Base-by-base conservation (phyloP, 345 rosid species). In the Gossypium anomalum region DNA sequence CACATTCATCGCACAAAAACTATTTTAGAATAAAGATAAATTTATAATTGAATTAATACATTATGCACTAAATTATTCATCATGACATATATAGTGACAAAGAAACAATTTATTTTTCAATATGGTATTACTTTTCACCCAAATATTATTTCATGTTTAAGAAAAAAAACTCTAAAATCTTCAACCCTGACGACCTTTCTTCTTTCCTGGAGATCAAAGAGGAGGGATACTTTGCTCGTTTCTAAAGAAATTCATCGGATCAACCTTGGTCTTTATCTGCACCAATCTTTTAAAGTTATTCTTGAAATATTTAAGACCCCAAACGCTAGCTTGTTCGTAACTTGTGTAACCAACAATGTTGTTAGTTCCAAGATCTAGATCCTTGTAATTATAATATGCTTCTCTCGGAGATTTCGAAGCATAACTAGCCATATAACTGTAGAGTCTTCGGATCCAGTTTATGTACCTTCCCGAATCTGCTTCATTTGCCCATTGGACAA, bases 181-280 rank as follows among this genome's bases (percentile, higher is more conserved):
- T 57, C 61, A 57, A 19, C 61, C 25, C 61, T 57, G 11, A 13
- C 22, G 7, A 52, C 22, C 20, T 17, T 55, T 55, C 59, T 16
- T 16, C 19, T 61, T 61, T 41, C 19, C 0, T 2, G 3, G 23
- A 16, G 14, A n/a, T 9, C 25, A n/a, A 4, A 74, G 70, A 2
- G 80, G 80, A 8, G 93, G 96, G 11, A 87, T 75, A 10, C 89
- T 89, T 69, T 90, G 96, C 38, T 89, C 96, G 48, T 87, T 77
- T n/a, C 85, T 77, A 27, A 89, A 89, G 77, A 58, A 58, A 58
- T 58, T 58, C 1, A 1, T 11, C 0, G 63, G 63, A 58, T 58
- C 63, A 22, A 23, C 80, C 57, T 15, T 78, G 3, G 90, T 61
- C 79, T 91, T 89, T 61, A 85, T 65, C 22, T 15, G 72, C 58